Base-by-base conservation (phyloP, 169 alveolate species). In the Neospora caninum region DNA sequence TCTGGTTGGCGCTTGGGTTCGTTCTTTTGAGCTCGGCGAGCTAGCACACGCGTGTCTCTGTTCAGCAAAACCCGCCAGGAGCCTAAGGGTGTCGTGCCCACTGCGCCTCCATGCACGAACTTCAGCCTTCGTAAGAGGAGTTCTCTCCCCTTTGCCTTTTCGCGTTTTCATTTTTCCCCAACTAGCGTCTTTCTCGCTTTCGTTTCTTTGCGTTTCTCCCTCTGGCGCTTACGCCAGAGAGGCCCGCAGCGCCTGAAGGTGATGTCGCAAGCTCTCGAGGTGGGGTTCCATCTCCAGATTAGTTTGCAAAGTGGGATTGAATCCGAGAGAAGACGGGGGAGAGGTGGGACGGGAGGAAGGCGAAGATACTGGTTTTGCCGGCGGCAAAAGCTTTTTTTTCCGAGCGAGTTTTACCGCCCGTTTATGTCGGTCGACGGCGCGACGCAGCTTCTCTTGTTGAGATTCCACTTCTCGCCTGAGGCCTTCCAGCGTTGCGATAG, bases 211-310 rank as follows among this genome's bases (percentile, higher is more conserved):
- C 13, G 58, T 49, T 13, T 49, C 58, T n/a, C n/a, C n/a, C n/a
- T n/a, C n/a, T n/a, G 13, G 13, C 4, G 13, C 58, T 49, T 49
- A 49, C 58, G 58, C 58, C 4, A 49, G 58, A 4, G 58, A 4
- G 4, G 4, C 22, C 13, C 73, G 89, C 34, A 82, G 89, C 29
- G 89, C 64, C 38, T 82, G 67, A 29, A 82, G 53, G 64, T 82
- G 89, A 25, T 42, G 16, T 43, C 39, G 22, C 41, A 82, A 36
- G 53, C 89, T 42, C 41, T 82, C 89, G 25, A 82, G 67, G 25
- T 82, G 89, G 16, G 89, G 89, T 25, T 82, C 89, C 89, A 82
- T 82, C 36, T 82, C 89, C n/a, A 82, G 20, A 41, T 82, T 82
- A 0, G 89, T 29, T 31, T 82, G 89, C 4, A 38, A 31, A 0